Evolutionary conservation across 2,329 filamentous ascomycete species (phyloP).

Genomic region (Ophiostoma australiae): DNA sequence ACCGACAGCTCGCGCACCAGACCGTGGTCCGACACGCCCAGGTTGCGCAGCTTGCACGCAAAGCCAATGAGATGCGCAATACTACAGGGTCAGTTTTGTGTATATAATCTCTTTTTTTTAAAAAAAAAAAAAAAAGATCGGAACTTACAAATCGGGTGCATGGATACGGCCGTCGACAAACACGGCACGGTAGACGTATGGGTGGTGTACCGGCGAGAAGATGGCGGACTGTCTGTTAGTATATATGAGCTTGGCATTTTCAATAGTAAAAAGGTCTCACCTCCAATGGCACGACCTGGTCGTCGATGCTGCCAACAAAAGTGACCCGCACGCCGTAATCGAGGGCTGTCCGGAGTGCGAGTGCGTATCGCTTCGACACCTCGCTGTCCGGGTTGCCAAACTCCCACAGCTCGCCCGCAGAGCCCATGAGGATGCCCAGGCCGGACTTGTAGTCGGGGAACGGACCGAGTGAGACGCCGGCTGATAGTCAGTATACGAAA

Average conservation of each 20-base stretch:
- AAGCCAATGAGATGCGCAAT: slow-evolving; percentile 91
- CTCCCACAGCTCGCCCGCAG: slow-evolving; percentile 90
- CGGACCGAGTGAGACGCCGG: slow-evolving; percentile 87
- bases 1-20: slow-evolving; percentile 84
- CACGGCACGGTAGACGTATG: slow-evolving; percentile 90
- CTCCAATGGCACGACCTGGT: slow-evolving; percentile 91
- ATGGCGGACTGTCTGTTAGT: slow-evolving; percentile 60
- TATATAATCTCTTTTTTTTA: too few species aligned
- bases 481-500: slow-evolving; percentile 43
- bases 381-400: slow-evolving; percentile 78
- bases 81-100: slow-evolving; percentile 33
- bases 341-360: slow-evolving; percentile 67
- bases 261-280: slow-evolving; percentile 40
- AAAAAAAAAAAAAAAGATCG: not conserved
- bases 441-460: slow-evolving; percentile 89
- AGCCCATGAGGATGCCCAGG: slow-evolving; percentile 79
- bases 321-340: slow-evolving; percentile 76
- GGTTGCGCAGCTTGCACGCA: slow-evolving; percentile 85
- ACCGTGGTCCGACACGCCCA: slow-evolving; percentile 88
- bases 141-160: slow-evolving; percentile 73
- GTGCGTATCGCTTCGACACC: slow-evolving; percentile 76
- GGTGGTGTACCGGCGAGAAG: slow-evolving; percentile 79
- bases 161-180: slow-evolving; percentile 93
- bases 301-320: slow-evolving; percentile 91
- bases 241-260: not conserved